These are phyloP conservation scores for Pyrus bretschneideri DNA, from an alignment of 306 rosid species.

Conservation along the genomic window DNA sequence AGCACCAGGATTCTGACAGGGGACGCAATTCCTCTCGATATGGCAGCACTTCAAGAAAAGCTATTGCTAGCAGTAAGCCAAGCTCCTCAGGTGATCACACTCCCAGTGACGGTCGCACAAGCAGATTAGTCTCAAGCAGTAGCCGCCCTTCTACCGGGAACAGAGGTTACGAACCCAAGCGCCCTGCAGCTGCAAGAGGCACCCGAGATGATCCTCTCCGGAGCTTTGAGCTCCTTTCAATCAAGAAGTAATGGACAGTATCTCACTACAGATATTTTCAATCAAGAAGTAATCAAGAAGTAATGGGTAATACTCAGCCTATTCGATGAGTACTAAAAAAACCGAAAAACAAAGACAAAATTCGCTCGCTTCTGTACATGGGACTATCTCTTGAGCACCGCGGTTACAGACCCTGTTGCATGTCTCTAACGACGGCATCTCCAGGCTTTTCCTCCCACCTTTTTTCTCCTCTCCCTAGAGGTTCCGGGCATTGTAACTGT, in stretches of 20 bases:
- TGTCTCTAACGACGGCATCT: slow-evolving; percentile 4
- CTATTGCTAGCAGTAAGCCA: slow-evolving; percentile 47
- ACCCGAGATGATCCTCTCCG: slow-evolving; percentile 73
- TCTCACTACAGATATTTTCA: slow-evolving; percentile 16
- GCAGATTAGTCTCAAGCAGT: slow-evolving; percentile 39
- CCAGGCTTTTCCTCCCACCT: slow-evolving; percentile 19
- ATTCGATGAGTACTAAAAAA: slow-evolving; percentile 14
- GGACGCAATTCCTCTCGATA: slow-evolving; percentile 61
- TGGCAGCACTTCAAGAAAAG: slow-evolving; percentile 87
- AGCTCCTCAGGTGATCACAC: slow-evolving; percentile 43
- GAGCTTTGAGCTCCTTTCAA: slow-evolving; percentile 77
- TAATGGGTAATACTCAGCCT: slow-evolving; percentile 17
- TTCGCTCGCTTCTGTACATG: slow-evolving; percentile 29
- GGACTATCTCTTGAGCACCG: slow-evolving; percentile 19
- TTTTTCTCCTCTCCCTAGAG: slow-evolving; percentile 18
- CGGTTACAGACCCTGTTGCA: slow-evolving; percentile 17
- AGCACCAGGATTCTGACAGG: slow-evolving; percentile 67
- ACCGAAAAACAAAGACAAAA: slow-evolving; percentile 8
- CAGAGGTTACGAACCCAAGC: slow-evolving; percentile 59
- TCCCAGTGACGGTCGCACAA: slow-evolving; percentile 49
- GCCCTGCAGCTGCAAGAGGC: slow-evolving; percentile 43
- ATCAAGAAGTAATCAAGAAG: slow-evolving; percentile 44
- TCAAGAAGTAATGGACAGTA: slow-evolving; percentile 52
- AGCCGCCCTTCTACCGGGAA: slow-evolving; percentile 55
- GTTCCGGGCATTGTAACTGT: slow-evolving; percentile 37